A percentile compares a stretch with the other conserved stretches of the same genome.
phyloP scores from a whole-genome alignment of 805 yeast species.

The Dipodascus albidus region DNA sequence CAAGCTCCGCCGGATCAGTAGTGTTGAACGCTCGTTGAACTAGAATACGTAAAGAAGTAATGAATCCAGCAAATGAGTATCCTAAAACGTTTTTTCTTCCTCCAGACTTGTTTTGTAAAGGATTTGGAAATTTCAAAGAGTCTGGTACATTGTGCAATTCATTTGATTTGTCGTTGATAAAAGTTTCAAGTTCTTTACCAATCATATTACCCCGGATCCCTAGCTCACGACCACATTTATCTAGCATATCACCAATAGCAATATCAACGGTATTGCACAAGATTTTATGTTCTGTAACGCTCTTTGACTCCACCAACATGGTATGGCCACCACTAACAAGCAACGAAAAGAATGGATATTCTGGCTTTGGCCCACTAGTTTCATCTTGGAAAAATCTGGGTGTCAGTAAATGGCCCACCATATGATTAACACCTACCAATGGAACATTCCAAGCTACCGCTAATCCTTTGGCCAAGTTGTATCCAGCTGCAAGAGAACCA shows the following conservation, averaged over 20 bases:
- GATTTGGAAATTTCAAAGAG: conserved; percentile 32
- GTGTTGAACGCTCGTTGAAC: conserved; percentile 13
- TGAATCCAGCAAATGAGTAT: conserved; percentile 73
- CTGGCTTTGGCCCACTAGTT: conserved; percentile 43
- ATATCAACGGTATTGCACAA: conserved; percentile 70
- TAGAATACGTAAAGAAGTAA: conserved; percentile 37
- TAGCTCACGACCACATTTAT: conserved; percentile 79
- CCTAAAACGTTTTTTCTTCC: conserved; percentile 35
- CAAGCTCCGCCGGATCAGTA: conserved; percentile 4
- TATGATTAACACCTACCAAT: conserved; percentile 84
- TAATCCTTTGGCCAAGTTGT: conserved; percentile 78
- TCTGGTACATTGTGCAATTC: conserved; percentile 18
- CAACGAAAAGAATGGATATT: conserved; percentile 61
- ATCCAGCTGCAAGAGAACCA: conserved; percentile 74
- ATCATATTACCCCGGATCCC: conserved; percentile 77
- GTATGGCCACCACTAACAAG: conserved; percentile 94
- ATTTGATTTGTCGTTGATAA: conserved; percentile 26
- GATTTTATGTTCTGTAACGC: conserved; percentile 57
- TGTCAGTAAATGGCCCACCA: conserved; percentile 82
- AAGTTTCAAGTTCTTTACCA: conserved; percentile 68
- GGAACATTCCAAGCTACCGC: conserved; percentile 70
- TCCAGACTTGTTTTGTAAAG: conserved; percentile 36
- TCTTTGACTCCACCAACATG: conserved; percentile 58
- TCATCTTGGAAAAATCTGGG: conserved; percentile 35
- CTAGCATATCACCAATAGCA: conserved; percentile 89